A percentile compares a stretch with the other conserved stretches of the same genome.
phyloP scores from a whole-genome alignment of 129 eudicot genomes.

The carrot (Daucus carota) region DNA sequence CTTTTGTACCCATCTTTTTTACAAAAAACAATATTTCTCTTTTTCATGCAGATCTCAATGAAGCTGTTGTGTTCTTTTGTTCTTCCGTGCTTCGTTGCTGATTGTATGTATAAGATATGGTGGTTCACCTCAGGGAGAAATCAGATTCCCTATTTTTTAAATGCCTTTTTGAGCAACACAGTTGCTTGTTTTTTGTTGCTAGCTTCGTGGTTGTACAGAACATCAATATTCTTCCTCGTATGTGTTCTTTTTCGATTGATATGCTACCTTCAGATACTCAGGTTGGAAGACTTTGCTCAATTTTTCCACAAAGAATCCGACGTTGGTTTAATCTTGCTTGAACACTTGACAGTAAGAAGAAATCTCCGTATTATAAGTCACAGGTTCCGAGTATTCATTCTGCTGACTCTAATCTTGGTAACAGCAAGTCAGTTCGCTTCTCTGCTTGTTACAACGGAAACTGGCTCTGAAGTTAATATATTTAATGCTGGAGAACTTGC shows the following conservation, averaged over 20 bases:
- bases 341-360: conserved; percentile 67
- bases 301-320: conserved; percentile 55
- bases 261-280: conserved; percentile 70
- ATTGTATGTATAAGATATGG: conserved; percentile 73
- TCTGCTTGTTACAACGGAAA: conserved; percentile 52
- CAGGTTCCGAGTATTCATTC: conserved; percentile 61
- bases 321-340: conserved; percentile 45
- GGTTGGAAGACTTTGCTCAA: conserved; percentile 71
- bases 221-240: conserved; percentile 61
- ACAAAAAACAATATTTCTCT: background rate
- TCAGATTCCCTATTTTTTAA: conserved; percentile 56
- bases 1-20: background rate
- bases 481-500: conserved; percentile 69
- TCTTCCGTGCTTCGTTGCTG: conserved; percentile 66
- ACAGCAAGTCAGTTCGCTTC: conserved; percentile 70
- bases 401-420: conserved; percentile 44
- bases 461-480: conserved; percentile 35
- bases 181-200: conserved; percentile 50
- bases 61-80: conserved; percentile 68
- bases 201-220: conserved; percentile 78
- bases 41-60: conserved; percentile 63
- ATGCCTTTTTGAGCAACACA: conserved; percentile 49
- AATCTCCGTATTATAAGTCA: conserved; percentile 70
- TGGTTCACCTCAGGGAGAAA: conserved; percentile 68
- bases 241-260: conserved; percentile 65